Evolutionary conservation across 352 stramenopile genomes (phyloP).

Genomic region (Phytopythium helicoides): DNA sequence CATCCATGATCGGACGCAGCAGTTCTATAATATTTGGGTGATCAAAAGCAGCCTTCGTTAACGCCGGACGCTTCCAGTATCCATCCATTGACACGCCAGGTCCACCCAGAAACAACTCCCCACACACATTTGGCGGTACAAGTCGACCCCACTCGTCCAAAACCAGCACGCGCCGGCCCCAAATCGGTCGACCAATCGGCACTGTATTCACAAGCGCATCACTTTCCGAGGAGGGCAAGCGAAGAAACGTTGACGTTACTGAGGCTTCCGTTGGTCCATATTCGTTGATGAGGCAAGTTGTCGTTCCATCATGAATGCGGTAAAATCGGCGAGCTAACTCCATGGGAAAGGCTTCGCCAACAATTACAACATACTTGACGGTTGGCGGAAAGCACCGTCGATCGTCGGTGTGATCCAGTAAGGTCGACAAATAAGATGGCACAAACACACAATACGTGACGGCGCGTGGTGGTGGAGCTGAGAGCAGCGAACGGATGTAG

Average conservation of each 20-base stretch:
- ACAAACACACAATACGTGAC: conserved; percentile 59
- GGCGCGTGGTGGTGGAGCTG: conserved; percentile 5
- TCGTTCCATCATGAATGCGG: conserved; percentile 17
- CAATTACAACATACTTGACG: conserved; percentile 38
- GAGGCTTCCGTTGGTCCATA: conserved; percentile 54
- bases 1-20: neutral
- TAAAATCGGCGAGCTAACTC: conserved; percentile 50
- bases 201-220: conserved; percentile 23
- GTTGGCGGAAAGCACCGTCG: conserved; percentile 24
- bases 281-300: conserved; percentile 44
- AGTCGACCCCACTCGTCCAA: conserved; percentile 43
- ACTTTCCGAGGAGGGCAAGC: conserved; percentile 12
- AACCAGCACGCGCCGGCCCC: conserved; percentile 42
- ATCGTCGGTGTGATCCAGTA: conserved; percentile 38
- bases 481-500: conserved; percentile 28
- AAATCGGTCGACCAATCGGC: conserved; percentile 53
- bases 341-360: conserved; percentile 41
- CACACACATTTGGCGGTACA: conserved; percentile 45
- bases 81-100: conserved; percentile 46
- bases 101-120: conserved; percentile 73
- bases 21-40: conserved; percentile 10
- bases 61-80: conserved; percentile 55
- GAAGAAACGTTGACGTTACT: conserved; percentile 46
- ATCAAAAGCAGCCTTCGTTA: conserved; percentile 14
- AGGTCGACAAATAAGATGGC: conserved; percentile 50